Conservation (phyloP, 495 filamentous ascomycete species). For the Neurospora africana region DNA sequence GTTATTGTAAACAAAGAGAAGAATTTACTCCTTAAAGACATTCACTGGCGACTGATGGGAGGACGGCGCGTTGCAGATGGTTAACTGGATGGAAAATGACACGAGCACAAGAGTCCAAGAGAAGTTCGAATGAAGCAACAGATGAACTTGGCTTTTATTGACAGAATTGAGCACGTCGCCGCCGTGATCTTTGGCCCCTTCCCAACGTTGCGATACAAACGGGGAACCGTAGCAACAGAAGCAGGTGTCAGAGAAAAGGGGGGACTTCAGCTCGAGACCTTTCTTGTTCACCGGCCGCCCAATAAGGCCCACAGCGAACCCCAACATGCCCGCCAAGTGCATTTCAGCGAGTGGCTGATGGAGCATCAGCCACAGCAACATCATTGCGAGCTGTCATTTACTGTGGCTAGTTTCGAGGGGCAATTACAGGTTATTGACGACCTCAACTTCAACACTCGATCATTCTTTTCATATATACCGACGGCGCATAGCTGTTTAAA, state of each 20-base stretch:
- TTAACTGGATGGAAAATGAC: neutral
- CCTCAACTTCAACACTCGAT: neutral
- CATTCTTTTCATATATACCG: neutral
- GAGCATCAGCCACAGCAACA: neutral
- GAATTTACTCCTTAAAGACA: neutral
- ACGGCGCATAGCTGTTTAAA: slow-evolving; percentile 4
- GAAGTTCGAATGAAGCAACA: neutral
- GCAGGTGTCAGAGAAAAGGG: neutral
- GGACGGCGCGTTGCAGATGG: neutral
- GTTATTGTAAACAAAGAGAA: neutral
- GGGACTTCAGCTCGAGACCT: neutral
- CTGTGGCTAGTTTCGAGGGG: slow-evolving; percentile 3
- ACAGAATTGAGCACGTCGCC: neutral
- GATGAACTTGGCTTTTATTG: neutral
- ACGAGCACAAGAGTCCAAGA: neutral
- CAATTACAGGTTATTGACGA: neutral
- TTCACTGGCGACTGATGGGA: neutral
- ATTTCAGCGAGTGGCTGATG: neutral
- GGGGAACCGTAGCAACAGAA: neutral
- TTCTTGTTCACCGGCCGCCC: neutral
- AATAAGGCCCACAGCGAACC: too few species aligned
- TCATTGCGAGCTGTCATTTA: neutral
- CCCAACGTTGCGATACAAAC: neutral
- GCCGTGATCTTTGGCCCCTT: neutral
- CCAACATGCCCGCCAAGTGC: too few species aligned